Conservation (phyloP, 139 green algal species). For the Axilococcus clingmanii region DNA sequence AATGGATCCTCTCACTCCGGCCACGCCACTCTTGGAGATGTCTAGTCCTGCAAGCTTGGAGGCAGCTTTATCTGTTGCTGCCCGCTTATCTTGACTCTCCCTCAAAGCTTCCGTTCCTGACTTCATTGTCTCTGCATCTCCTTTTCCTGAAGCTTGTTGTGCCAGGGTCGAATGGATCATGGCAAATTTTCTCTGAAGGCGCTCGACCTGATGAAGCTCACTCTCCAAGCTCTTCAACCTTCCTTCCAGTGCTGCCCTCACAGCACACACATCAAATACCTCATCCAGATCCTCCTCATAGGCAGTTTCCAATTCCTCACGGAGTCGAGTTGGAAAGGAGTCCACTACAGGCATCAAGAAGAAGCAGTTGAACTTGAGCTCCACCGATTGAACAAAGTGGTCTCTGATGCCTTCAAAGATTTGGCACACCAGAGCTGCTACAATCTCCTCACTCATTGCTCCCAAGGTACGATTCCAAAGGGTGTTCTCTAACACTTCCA, state of each 20-base stretch:
- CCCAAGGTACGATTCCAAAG: conserved; percentile 80
- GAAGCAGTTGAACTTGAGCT: conserved; percentile 98
- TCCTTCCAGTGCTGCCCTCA: conserved; percentile 54
- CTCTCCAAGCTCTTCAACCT: conserved; percentile 48
- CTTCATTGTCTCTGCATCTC: too few relatives aligned
- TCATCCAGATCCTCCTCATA: conserved; percentile 76
- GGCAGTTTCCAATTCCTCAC: conserved; percentile 74
- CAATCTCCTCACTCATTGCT: conserved; percentile 73
- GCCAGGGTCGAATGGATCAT: conserved; percentile 77
- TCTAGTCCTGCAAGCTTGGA: too few relatives aligned
- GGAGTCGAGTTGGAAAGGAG: conserved; percentile 67
- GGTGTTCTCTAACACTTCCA: conserved; percentile 73
- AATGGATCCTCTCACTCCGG: too few relatives aligned
- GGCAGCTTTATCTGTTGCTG: too few relatives aligned
- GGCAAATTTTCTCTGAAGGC: conserved; percentile 82
- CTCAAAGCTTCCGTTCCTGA: too few relatives aligned
- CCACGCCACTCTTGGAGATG: too few relatives aligned
- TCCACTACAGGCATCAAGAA: conserved; percentile 96
- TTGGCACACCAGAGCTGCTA: conserved; percentile 78
- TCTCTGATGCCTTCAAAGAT: conserved; percentile 87
- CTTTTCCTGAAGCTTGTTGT: too few relatives aligned
- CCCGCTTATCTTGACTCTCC: too few relatives aligned
- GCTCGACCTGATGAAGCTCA: conserved; percentile 69
- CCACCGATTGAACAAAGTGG: conserved; percentile 72
- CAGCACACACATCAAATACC: conserved; percentile 77